Conservation (phyloP, 352 stramenopile genomes). For the Pythium phragmitis region DNA sequence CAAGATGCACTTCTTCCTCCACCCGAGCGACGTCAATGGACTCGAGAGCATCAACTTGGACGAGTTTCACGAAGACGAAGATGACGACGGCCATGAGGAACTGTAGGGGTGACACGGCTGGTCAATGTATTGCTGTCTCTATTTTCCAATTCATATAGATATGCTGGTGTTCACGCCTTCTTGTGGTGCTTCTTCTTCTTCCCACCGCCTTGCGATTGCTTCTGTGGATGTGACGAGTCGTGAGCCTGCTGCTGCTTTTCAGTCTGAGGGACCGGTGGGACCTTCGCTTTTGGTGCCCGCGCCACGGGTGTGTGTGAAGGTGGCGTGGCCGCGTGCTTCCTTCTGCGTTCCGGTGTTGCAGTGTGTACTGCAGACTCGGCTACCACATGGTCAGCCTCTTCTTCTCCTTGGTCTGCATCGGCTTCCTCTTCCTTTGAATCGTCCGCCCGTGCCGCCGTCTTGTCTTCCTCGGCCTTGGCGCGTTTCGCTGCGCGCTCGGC, state of each 20-base stretch:
- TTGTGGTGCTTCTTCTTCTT: conserved; percentile 5
- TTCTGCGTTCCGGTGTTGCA: neutral
- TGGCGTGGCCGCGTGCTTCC: neutral
- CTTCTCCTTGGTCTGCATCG: neutral
- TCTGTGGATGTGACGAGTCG: neutral
- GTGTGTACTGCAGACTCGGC: neutral
- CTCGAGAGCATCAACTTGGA: neutral
- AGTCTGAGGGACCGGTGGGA: neutral
- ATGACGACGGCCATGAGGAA: neutral
- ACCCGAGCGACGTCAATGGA: neutral
- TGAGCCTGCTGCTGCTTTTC: neutral
- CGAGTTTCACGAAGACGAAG: neutral
- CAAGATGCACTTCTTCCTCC: neutral
- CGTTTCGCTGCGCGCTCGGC: conserved; percentile 33
- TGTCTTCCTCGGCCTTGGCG: conserved; percentile 37
- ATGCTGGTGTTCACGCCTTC: neutral
- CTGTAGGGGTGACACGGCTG: neutral
- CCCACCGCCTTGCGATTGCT: neutral
- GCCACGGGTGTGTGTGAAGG: neutral
- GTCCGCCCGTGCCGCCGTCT: conserved; percentile 16
- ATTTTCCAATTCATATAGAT: neutral
- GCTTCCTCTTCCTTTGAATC: neutral
- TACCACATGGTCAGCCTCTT: neutral
- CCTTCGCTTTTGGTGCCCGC: neutral
- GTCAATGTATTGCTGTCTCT: neutral